phyloP scores from a whole-genome alignment of 495 filamentous ascomycete species.

The Penicillium odoratum region DNA sequence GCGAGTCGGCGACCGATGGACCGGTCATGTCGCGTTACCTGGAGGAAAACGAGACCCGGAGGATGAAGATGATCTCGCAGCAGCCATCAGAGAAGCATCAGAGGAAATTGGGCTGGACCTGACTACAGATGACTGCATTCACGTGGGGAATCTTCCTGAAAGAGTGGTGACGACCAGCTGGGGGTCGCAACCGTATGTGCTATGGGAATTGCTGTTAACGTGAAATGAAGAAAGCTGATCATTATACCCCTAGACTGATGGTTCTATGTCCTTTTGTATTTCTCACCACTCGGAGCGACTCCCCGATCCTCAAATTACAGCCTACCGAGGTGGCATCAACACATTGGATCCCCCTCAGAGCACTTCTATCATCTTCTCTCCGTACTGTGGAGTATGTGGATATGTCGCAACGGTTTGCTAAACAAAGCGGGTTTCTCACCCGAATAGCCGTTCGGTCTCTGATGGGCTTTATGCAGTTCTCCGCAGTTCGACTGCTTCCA shows the following conservation, averaged over 20 bases:
- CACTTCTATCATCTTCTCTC: conserved; percentile 59
- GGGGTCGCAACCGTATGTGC: conserved; percentile 65
- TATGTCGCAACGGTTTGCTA: conserved; percentile 62
- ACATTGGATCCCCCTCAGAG: conserved; percentile 74
- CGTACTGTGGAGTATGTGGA: conserved; percentile 67
- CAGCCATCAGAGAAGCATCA: conserved; percentile 66
- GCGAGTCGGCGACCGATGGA: conserved; percentile 73
- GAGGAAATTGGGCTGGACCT: conserved; percentile 75
- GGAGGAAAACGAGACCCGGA: conserved; percentile 71
- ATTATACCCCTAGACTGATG: conserved; percentile 56
- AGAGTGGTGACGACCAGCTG: conserved; percentile 70
- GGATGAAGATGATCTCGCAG: conserved; percentile 63
- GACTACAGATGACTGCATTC: conserved; percentile 52
- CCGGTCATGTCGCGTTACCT: conserved; percentile 71
- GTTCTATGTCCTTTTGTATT: conserved; percentile 77
- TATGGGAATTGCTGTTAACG: background rate
- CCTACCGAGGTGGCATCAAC: conserved; percentile 72
- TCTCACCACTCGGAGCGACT: conserved; percentile 56
- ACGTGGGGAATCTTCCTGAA: conserved; percentile 69
- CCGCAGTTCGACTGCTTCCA: conserved; percentile 64
- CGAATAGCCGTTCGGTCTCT: conserved; percentile 53
- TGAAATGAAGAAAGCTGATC: background rate
- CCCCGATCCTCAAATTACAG: conserved; percentile 63
- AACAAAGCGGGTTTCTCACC: conserved; percentile 49
- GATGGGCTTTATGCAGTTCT: conserved; percentile 71